phyloP scores from a whole-genome alignment of 192 early-diverging fungal species.

The Podila verticillata region DNA sequence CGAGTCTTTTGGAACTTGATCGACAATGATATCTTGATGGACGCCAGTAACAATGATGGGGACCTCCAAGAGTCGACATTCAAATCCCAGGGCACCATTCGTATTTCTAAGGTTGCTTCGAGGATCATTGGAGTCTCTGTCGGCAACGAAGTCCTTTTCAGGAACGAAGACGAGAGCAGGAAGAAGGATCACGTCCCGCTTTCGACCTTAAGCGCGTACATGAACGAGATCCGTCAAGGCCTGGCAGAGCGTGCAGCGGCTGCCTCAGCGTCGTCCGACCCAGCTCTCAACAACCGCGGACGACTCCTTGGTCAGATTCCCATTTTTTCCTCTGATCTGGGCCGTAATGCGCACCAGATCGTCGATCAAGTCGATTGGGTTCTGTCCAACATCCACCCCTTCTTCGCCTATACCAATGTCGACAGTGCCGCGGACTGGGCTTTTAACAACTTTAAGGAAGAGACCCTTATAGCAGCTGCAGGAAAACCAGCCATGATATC shows the following conservation, averaged over 20 bases:
- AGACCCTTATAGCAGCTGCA: constrained; percentile 53
- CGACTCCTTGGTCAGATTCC: constrained; percentile 36
- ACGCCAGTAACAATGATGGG: constrained; percentile 28
- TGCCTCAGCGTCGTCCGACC: constrained; percentile 28
- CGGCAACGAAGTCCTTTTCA: constrained; percentile 71
- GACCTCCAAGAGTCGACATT: constrained; percentile 43
- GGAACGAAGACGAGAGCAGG: constrained; percentile 55
- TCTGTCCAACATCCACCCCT: constrained; percentile 74
- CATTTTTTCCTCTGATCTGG: constrained; percentile 52
- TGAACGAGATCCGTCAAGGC: constrained; percentile 54
- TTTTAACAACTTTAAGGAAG: constrained; percentile 59
- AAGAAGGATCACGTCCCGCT: constrained; percentile 13
- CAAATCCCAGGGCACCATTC: constrained; percentile 34
- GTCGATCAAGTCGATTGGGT: constrained; percentile 66
- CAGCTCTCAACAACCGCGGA: constrained; percentile 53
- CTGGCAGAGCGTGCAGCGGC: constrained; percentile 52
- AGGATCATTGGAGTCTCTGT: constrained; percentile 66
- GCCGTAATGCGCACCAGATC: constrained; percentile 50
- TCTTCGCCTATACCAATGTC: constrained; percentile 67
- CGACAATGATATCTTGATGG: constrained; percentile 17
- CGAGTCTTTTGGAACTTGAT: constrained; percentile 33
- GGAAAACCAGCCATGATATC: constrained; percentile 66
- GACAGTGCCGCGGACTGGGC: constrained; percentile 60
- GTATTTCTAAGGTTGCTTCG: constrained; percentile 45
- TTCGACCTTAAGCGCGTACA: constrained; percentile 55